Evolutionary conservation across 768 basidiomycete genomes (phyloP), one percentile per base, ranked within the genome.

Genomic region (Mycena floridula): DNA sequence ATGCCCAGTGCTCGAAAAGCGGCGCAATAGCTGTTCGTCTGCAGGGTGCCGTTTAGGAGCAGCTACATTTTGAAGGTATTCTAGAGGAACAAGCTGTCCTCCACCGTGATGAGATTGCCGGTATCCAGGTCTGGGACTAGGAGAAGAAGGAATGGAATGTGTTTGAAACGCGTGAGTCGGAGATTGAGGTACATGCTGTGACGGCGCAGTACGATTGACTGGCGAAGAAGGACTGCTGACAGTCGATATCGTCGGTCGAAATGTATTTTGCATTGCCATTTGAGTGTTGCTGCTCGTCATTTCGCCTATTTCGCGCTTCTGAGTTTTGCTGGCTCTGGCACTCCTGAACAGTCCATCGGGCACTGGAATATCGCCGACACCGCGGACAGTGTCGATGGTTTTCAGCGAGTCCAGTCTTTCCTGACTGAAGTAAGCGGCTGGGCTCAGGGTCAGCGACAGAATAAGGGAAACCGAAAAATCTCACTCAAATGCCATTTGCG

Each of bases 381-480:
- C 77, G 21, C 69, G 78, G 54, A 89, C 75, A 40, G 70, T 74
- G 59, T 88, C 85, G 40, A 89, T 77, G 27, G 84, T 88, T 50
- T 73, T 70, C 32, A 90, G 76, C 44, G 72, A 71, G 58, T 86
- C 82, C 47, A 89, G 66, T 45, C 75, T 83, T 55, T 79, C 79
- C 55, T 86, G 86, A 53, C 83, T 88, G 61, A 88, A 90, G 69
- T 90, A 90, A 38, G 88, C 87, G 48, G 88, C 88, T 90, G 57
- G 26, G 44, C 44, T n/a, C n/a, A n/a, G n/a, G n/a, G n/a, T n/a
- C n/a, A n/a, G n/a, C n/a, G n/a, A n/a, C n/a, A n/a, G n/a, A n/a
- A n/a, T n/a, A n/a, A n/a, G n/a, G n/a, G n/a, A n/a, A n/a, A n/a
- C n/a, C n/a, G n/a, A n/a, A n/a, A n/a, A n/a, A n/a, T 64, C 84